Evolutionary conservation across 192 early-diverging fungal species (phyloP).

Genomic region (Spinellus fusiger): DNA sequence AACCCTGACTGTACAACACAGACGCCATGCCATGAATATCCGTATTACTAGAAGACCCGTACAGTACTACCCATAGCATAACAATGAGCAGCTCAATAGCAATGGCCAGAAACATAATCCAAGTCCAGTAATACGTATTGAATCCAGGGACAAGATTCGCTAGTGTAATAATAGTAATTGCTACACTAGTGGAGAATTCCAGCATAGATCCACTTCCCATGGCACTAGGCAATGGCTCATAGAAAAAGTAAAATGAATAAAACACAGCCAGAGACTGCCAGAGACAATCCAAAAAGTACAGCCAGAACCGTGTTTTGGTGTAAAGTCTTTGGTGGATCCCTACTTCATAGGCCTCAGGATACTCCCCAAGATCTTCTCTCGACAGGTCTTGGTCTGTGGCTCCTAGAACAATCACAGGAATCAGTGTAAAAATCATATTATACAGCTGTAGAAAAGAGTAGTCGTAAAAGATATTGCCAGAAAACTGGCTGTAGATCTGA

Average conservation of each 20-base stretch:
- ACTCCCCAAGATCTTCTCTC: conserved; percentile 42
- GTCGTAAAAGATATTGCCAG: conserved; percentile 89
- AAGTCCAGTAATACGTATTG: conserved; percentile 84
- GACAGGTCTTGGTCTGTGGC: conserved; percentile 72
- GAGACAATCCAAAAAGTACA: conserved; percentile 83
- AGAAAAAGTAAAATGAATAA: conserved; percentile 66
- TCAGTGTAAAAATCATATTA: conserved; percentile 70
- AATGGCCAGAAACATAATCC: conserved; percentile 61
- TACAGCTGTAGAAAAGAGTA: conserved; percentile 89
- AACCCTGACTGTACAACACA: conserved; percentile 53
- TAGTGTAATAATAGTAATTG: conserved; percentile 69
- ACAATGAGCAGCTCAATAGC: conserved; percentile 60
- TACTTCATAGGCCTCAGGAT: conserved; percentile 67
- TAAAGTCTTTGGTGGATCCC: conserved; percentile 83
- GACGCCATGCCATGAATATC: conserved; percentile 66
- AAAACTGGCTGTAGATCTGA: conserved; percentile 86
- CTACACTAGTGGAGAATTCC: conserved; percentile 76
- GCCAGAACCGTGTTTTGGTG: conserved; percentile 77
- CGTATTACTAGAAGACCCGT: conserved; percentile 49
- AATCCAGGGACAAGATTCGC: conserved; percentile 77
- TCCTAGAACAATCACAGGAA: conserved; percentile 60
- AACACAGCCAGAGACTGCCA: conserved; percentile 91
- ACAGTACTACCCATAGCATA: conserved; percentile 60
- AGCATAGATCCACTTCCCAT: conserved; percentile 53
- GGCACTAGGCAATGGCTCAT: conserved; percentile 43